Evolutionary conservation across 2,329 filamentous ascomycete genomes (phyloP), one percentile per base, ranked within the genome.

Genomic region (Cryphonectria parasitica): DNA sequence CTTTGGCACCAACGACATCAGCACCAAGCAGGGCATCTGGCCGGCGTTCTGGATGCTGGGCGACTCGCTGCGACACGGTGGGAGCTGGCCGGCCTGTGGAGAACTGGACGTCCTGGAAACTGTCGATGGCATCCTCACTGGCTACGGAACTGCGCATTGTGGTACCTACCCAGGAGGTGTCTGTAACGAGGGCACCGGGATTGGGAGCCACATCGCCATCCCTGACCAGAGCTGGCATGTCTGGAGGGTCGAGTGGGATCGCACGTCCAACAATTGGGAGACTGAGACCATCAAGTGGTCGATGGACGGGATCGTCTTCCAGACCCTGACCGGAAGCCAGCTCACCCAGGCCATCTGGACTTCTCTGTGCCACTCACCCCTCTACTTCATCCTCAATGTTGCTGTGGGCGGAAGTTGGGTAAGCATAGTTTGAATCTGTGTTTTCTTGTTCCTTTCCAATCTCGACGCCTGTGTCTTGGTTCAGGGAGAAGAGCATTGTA

Each of bases 41-140:
- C 85, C 85, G 2, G 85, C 85, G 3, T 87, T 87, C 75, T 87
- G 85, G 85, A 77, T 85, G 67, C 81, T 87, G 0, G 85, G 85
- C 15, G 79, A 84, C 70, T 78, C 83, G 22, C 78, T 86, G 66
- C 82, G 84, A 8, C 76, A 79, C 71, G 84, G 84, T 17, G 83
- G 81, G 2, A 71, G 73, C 28, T 87, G 85, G 85, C 85, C 85
- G 0, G 77, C 77, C 10, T 85, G 84, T 73, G 85, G 66, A 19
- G 85, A 87, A 79, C 77, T 87, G 62, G 85, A 87, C 74, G 80
- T 86, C 70, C 80, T 86, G 66, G 85, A 87, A 79, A 82, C 81
- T 39, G 79, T 87, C 71, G 83, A 86, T 76, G 85, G 84, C 3
- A 74, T 77, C 54, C 74, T 82, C 71, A 82, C 79, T 0, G 85